Percentiles rank a stretch among this genome's conserved stretches.
phyloP scores from a whole-genome alignment of 176 grass and related monocot genomes.

The Juncus inflexus region DNA sequence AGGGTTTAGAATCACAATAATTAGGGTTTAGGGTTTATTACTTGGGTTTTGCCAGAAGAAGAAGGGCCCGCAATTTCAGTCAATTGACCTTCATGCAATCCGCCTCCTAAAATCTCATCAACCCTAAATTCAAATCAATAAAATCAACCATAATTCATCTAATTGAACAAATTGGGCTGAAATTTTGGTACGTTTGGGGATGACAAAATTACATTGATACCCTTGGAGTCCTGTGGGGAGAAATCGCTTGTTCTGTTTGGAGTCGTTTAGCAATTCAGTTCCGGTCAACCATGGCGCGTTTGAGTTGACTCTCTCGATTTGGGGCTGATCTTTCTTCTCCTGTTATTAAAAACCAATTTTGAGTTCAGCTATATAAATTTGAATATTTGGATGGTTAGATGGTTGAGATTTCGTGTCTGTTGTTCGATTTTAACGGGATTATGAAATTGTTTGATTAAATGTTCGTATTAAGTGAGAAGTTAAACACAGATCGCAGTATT shows the following conservation, averaged over 20 bases:
- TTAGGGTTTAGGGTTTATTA: slow-evolving; percentile 12
- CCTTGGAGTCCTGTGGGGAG: slow-evolving; percentile 40
- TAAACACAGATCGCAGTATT: neutral
- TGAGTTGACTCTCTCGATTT: too few species aligned
- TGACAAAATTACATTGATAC: slow-evolving; percentile 33
- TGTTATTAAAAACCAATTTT: too few species aligned
- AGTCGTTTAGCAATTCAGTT: slow-evolving; percentile 34
- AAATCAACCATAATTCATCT: neutral
- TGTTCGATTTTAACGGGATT: too few species aligned
- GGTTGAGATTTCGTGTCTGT: too few species aligned
- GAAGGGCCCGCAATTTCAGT: slow-evolving; percentile 73
- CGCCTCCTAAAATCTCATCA: slow-evolving; percentile 73
- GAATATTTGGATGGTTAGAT: too few species aligned
- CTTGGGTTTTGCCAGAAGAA: slow-evolving; percentile 92
- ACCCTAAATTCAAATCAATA: slow-evolving; percentile 42
- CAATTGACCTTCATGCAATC: slow-evolving; percentile 59
- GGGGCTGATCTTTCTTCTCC: too few species aligned
- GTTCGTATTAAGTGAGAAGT: neutral
- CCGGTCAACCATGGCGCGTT: slow-evolving; percentile 29
- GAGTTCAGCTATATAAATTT: too few species aligned
- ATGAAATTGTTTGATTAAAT: too few species aligned
- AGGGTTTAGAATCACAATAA: neutral
- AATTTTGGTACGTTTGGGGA: neutral
- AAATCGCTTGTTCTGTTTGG: slow-evolving; percentile 32
- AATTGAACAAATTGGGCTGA: neutral